phyloP scores from a whole-genome alignment of 352 stramenopile species.

The Pythium insidiosum region DNA sequence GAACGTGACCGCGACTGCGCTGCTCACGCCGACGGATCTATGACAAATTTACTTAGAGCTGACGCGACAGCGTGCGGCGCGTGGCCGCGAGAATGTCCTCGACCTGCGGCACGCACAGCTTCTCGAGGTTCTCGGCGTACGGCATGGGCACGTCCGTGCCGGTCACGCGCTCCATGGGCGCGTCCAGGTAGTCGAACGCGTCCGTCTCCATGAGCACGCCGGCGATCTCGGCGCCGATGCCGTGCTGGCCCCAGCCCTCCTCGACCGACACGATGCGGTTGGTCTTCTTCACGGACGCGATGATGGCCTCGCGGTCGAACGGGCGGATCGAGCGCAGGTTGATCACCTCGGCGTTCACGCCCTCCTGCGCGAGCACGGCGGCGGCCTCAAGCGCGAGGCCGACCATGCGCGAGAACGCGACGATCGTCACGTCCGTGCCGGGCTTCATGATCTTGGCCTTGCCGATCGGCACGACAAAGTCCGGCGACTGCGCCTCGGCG shows the following conservation, averaged over 20 bases:
- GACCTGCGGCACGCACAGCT: conserved; percentile 91
- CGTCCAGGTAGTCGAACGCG: conserved; percentile 99
- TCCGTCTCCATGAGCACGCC: conserved; percentile 98
- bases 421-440: conserved; percentile 97
- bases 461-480: conserved; percentile 97
- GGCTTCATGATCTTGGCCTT: conserved; percentile 98
- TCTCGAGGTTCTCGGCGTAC: conserved; percentile 96
- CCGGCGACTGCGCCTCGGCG: conserved; percentile 94
- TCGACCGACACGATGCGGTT: conserved; percentile 96
- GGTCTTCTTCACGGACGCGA: conserved; percentile 98
- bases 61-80: conserved; percentile 80
- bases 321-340: conserved; percentile 92
- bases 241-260: conserved; percentile 95
- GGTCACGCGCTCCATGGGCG: conserved; percentile 95
- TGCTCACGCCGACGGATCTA: too few relatives aligned
- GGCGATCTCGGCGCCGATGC: conserved; percentile 96
- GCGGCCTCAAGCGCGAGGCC: conserved; percentile 95
- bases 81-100: conserved; percentile 92
- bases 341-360: conserved; percentile 95
- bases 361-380: conserved; percentile 89
- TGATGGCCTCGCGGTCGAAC: conserved; percentile 96
- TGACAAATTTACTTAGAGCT: conserved; percentile 39
- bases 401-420: conserved; percentile 97
- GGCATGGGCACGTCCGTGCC: conserved; percentile 98
- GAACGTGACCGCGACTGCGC: too few relatives aligned